Base-by-base conservation (phyloP, 169 alveolate species). In the Cryptosporidium tyzzeri region DNA sequence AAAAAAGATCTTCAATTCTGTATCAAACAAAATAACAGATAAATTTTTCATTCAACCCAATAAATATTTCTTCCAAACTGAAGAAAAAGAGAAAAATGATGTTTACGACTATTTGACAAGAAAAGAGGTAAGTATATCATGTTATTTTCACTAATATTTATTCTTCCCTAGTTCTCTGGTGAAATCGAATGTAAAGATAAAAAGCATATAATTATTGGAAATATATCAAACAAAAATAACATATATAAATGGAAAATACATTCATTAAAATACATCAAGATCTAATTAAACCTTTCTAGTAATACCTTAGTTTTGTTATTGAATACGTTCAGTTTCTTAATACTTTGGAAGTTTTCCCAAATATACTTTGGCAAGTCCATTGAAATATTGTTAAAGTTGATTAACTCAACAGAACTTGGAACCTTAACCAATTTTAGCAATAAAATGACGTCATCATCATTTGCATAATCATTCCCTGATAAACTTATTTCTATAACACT, bases 271-370 rank as follows among this genome's bases (percentile, higher is more conserved):
- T 26, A 73, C 33, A 73, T 35, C 7, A 33, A 53, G 3, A n/a
- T 73, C 21, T 37, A 51, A 37, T 73, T 37, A 9, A 33, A 73
- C 23, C 86, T 73, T 37, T 73, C 86, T 33, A 73, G 21, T n/a
- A 73, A 55, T 29, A 73, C 71, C 55, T 73, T 73, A 37, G 44
- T 73, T 55, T 53, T 73, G 29, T 39, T 35, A 39, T 35, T 62
- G 10, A 51, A 31, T 33, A 73, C 51, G 37, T 35, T 73, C 35
- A 73, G 51, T 26, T 53, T 59, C 44, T 55, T 73, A 53, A 73
- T 73, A n/a, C 39, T 14, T 73, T 9, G 86, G 68, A 53, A 73
- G 31, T 53, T 55, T 41, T 73, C 70, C 86, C 86, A 73, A 73
- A 73, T 59, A 33, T 37, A 39, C 35, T 9, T 53, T 8, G 86